Conservation (phyloP, 768 basidiomycete species). For the Leccinum subtestaceum region DNA sequence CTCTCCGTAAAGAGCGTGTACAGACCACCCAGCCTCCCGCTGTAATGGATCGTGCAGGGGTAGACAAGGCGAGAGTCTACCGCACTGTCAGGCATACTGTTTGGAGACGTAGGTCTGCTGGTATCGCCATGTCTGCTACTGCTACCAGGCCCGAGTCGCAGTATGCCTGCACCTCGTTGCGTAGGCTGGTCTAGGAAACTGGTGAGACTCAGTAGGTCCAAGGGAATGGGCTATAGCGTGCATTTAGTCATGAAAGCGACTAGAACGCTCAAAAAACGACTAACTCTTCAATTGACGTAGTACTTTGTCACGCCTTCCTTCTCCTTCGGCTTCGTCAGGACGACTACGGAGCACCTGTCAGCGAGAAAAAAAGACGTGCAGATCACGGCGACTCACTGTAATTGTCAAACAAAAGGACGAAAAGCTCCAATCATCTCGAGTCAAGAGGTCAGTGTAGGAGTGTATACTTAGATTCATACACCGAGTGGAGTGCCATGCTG, state of each 20-base stretch:
- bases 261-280: conserved; percentile 19
- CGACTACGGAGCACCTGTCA: conserved; percentile 50
- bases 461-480: no score
- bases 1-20: conserved; percentile 89
- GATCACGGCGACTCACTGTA: conserved; percentile 57
- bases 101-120: conserved; percentile 23
- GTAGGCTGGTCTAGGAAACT: conserved; percentile 80
- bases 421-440: conserved; percentile 50
- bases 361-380: neutral
- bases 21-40: conserved; percentile 81
- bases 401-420: conserved; percentile 91
- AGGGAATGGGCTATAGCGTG: conserved; percentile 73
- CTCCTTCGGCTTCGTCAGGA: conserved; percentile 84
- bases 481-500: no score
- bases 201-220: conserved; percentile 84
- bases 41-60: conserved; percentile 87
- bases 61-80: conserved; percentile 75
- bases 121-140: conserved; percentile 31
- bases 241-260: neutral
- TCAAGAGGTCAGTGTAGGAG: no score
- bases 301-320: conserved; percentile 74
- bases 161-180: conserved; percentile 68
- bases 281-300: conserved; percentile 74
- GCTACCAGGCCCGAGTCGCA: conserved; percentile 52
- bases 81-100: conserved; percentile 37